Evolutionary conservation across 179 eudicot genomes (phyloP), one percentile per base, ranked within the genome.

Genomic region (Pouteria campechiana): DNA sequence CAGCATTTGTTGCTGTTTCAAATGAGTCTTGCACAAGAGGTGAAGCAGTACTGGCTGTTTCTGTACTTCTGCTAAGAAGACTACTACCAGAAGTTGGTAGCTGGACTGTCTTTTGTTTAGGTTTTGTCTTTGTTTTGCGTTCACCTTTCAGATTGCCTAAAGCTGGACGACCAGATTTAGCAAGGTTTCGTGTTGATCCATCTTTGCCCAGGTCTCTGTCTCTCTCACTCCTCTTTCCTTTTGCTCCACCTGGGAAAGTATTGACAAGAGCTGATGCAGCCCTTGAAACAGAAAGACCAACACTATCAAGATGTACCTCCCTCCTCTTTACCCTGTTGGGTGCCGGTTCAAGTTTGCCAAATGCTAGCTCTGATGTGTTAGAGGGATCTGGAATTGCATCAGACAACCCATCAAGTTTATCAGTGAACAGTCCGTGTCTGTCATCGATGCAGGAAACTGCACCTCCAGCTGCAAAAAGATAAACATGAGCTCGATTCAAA

Each of bases 211-310:
- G n/a, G 12, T 37, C 54, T 32, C 64, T 58, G 29, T 82, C 96
- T 54, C 94, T 68, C 21, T 84, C 97, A 48, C 83, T 88, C 65
- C 89, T 81, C 68, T 81, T 89, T 33, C 89, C 86, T 65, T 85
- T 89, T 1, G 79, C 74, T 40, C 83, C 89, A 48, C 83, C 94
- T 36, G 44, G 30, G 36, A 72, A 67, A 44, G 55, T 40, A 29
- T 66, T 61, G 35, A 74, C 82, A 7, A 71, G 64, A 50, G 57
- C 44, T 39, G 74, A 45, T 22, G 81, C 35, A 32, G 79, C 47
- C 50, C 85, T 67, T 14, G 63, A 64, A 58, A 70, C 25, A 58
- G 49, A 60, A 25, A 71, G 82, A 38, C 80, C 70, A 32, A 81
- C 85, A 58, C 74, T 81, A 58, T 81, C 93, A 23, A 85, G 95